Evolutionary conservation across 257 asterid species (phyloP), one percentile per base, ranked within the genome.

Genomic region (Salvia rosmarinus): DNA sequence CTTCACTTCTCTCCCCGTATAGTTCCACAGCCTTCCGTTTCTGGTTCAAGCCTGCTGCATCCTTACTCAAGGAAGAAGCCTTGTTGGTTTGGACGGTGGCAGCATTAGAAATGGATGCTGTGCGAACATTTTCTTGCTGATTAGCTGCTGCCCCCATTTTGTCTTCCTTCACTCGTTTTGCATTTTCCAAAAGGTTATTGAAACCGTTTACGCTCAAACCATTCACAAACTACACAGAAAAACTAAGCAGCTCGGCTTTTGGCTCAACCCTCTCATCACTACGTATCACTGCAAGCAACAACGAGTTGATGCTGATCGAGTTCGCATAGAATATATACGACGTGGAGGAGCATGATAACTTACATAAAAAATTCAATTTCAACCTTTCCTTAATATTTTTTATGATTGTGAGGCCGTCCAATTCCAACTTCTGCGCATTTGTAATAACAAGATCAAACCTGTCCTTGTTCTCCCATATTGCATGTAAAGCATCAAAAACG

Each of bases 391-490:
- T 55, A 49, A 88, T 73, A 65, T 71, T 64, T 34, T 74, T 50
- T 16, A 84, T 67, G 13, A 88, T 78, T 19, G 67, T 74, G 0
- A 23, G 25, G 43, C 81, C 86, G 14, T 81, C 71, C 21, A 73
- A 46, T 47, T 77, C 80, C 42, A 86, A 69, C 71, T 84, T 79
- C 23, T 87, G 83, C 40, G 73, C 74, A 77, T 89, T 89, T 21
- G 95, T 88, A 6, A 89, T 69, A 64, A 89, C 87, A 62, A 83
- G 67, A 37, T 66, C 85, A 8, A 83, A 73, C 37, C 21, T 44
- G 21, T 78, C 80, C 72, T 70, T 89, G 56, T 67, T 67, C 82
- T 75, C 77, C 81, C 82, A 73, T 35, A 89, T 68, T 34, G 82
- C 82, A 20, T 72, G 63, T 39, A 86, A 12, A 66, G 82, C 86